Evolutionary conservation across 2,329 filamentous ascomycete genomes (phyloP), one percentile per base, ranked within the genome.

Genomic region (Teratosphaeria viscida): DNA sequence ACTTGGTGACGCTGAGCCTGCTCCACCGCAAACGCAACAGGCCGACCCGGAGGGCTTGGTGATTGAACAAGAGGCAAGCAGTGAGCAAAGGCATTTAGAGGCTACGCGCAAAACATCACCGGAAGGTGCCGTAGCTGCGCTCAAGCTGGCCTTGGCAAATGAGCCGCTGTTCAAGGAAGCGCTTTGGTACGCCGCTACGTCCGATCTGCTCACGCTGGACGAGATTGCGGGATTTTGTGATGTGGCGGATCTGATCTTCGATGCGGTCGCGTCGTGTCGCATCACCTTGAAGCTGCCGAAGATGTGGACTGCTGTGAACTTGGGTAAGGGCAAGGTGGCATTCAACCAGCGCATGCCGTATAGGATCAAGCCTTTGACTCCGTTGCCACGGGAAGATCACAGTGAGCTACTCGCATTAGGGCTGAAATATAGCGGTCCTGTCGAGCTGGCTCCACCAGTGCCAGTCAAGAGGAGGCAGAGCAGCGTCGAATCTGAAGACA

Each of bases 161-260:
- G 79, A 85, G 55, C 62, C 74, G 39, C 68, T 72, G 2, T 75
- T 87, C 58, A 79, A 79, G 64, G 70, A 79, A 47, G 78, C 79
- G 12, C 68, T 87, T 3, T 84, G 83, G 77, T 75, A 79, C 58
- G 83, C 83, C 2, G 77, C 83, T 27, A 74, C 68, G 57, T 81
- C 83, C 0, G 77, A 75, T 1, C 70, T 68, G 5, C 74, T 84
- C 52, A 76, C 80, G 1, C 64, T 82, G 2, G 72, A 78, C 32
- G 83, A 86, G 65, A 73, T 85, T 54, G 77, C 77, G 6, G 79
- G 82, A 47, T 75, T 86, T 35, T 73, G 82, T 19, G 82, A 85
- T 62, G 75, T 86, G 39, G 84, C 82, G 62, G 74, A 75, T 43
- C 71, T 84, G 60, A 70, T 87, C 16, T 86, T 82, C 64, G 76